Base-by-base conservation (phyloP, 1,139 yeast species). In the Blastobotrys illinoisensis region DNA sequence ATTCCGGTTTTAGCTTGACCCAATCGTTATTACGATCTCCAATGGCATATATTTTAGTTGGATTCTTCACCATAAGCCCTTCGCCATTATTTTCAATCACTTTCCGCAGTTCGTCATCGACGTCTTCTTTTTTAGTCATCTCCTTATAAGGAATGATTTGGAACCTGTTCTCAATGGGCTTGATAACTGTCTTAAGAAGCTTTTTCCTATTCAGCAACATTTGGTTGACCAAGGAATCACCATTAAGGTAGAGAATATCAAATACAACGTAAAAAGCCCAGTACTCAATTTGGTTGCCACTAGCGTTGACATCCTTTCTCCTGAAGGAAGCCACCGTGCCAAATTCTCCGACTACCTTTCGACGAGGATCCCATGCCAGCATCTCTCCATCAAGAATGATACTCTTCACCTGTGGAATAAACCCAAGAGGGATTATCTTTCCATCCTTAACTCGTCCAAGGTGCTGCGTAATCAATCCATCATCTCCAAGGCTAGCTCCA, bases 1-100 rank as follows among this genome's bases (percentile, higher is more conserved):
- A 91, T 62, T 91, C 97, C 0, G 98, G 98, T 67, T 93, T 93
- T 1, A 91, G 80, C 65, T 93, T 93, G 24, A 88, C 74, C 97
- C 98, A 91, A 19, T 76, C 72, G 26, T 78, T 77, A 48, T 78
- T 77, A 53, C 91, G 73, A 49, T 77, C 78, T 19, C 83, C 90
- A 13, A 87, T 76, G 5, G 71, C 67, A 67, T 93, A 93, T 19
- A 70, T 72, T 14, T 87, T 79, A 5, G 73, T 71, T 0, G 83
- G 79, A 58, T 83, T 79, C 65, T 93, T 93, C 40, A 93, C 72
- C 56, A 93, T 80, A 6, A 93, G 73, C 0, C 99, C 99, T 70
- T 93, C 99, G 19, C 90, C 80, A 46, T 61, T 63, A 43, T 75
- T 75, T 2, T 78, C 75, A 1, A 90, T 81, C 1, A 88, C 88